phyloP scores from a whole-genome alignment of 371 early-diverging fungal genomes.

The Mortierella sp. region DNA sequence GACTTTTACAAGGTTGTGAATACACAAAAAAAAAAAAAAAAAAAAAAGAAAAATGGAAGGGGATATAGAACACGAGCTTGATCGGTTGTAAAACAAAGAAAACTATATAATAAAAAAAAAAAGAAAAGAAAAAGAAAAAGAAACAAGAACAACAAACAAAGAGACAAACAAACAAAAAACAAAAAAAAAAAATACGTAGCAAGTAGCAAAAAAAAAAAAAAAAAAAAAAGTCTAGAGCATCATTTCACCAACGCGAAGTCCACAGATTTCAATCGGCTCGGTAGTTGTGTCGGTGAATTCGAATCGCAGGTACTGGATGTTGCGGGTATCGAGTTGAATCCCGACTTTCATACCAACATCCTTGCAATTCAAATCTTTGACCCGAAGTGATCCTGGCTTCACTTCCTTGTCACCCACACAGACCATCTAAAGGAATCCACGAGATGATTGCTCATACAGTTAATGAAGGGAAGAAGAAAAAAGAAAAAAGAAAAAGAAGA shows the following conservation, averaged over 20 bases:
- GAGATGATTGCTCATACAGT: not conserved
- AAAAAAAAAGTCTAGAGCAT: constrained; percentile 14
- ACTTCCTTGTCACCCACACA: constrained; percentile 27
- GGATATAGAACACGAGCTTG: no score
- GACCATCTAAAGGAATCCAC: constrained; percentile 26
- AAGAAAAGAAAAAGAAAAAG: not conserved
- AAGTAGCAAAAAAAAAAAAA: not conserved
- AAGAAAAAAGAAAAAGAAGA: not conserved
- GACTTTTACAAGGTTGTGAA: no score
- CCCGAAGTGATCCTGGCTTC: constrained; percentile 26
- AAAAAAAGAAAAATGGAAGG: not conserved
- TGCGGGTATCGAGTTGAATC: constrained; percentile 35
- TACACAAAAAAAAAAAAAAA: not conserved
- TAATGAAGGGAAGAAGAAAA: no score
- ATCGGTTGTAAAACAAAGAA: no score
- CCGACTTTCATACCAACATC: constrained; percentile 25
- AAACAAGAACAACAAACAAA: constrained; percentile 1
- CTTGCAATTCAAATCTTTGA: constrained; percentile 27
- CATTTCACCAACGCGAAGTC: constrained; percentile 50
- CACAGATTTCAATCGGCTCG: constrained; percentile 42
- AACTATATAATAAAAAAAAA: not conserved
- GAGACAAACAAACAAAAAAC: not conserved
- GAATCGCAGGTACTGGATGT: constrained; percentile 36
- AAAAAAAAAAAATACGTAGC: not conserved
- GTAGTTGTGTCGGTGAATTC: constrained; percentile 27